phyloP scores from a whole-genome alignment of 192 early-diverging fungal species.

The Piromyces finnis region DNA sequence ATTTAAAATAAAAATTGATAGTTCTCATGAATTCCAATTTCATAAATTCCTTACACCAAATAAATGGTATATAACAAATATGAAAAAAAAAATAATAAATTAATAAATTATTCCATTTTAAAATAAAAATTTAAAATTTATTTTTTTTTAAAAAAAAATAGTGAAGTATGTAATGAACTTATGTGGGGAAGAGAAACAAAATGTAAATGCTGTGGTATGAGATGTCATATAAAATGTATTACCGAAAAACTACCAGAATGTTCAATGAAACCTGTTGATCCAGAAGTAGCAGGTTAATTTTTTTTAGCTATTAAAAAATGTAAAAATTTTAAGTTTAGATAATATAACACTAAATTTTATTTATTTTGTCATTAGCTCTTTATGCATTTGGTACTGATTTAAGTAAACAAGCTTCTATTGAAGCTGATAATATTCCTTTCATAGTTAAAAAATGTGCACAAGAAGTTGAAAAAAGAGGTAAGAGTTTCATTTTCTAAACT shows the following conservation, averaged over 20 bases:
- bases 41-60: not conserved
- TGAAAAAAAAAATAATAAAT: too few species aligned
- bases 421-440: not conserved
- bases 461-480: not conserved
- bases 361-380: not conserved
- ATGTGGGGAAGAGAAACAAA: not conserved
- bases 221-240: not conserved
- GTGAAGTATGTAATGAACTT: not conserved
- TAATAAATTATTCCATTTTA: too few species aligned
- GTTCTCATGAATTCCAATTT: not conserved
- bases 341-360: too few species aligned
- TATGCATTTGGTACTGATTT: not conserved
- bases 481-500: too few species aligned
- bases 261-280: not conserved
- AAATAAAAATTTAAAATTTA: too few species aligned
- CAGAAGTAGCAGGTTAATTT: not conserved
- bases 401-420: not conserved
- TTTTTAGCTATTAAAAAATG: too few species aligned
- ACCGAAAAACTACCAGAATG: not conserved
- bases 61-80: not conserved
- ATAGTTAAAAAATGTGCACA: not conserved
- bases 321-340: too few species aligned
- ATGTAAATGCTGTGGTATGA: not conserved
- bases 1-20: not conserved
- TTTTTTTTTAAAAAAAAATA: too few species aligned